A percentile compares a stretch with the other conserved stretches of the same genome.
These are phyloP conservation scores for Geranium rotundifolium DNA, from an alignment of 345 rosid genomes.

Conservation along the genomic window DNA sequence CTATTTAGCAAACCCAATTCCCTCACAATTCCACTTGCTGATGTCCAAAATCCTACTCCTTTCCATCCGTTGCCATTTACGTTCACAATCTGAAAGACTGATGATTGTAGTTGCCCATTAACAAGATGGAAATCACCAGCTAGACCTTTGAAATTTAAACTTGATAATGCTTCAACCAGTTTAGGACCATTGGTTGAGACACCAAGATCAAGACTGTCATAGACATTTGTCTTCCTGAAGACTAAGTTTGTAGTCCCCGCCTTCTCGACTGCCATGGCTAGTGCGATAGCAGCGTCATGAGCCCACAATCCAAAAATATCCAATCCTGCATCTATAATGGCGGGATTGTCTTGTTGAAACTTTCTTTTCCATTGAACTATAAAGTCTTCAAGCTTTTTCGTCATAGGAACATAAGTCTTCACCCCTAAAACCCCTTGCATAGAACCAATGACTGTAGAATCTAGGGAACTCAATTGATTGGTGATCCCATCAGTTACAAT, in stretches of 20 bases:
- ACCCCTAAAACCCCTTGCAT: constrained; percentile 24
- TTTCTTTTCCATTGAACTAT: constrained; percentile 21
- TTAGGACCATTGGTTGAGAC: constrained; percentile 1
- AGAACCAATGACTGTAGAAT: not conserved
- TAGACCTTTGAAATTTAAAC: constrained; percentile 18
- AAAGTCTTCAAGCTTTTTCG: constrained; percentile 23
- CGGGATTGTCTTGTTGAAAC: too few species aligned
- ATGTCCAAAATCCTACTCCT: not conserved
- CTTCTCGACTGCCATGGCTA: constrained; percentile 18
- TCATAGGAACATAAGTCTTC: constrained; percentile 4
- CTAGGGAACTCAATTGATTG: constrained; percentile 2
- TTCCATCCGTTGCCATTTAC: constrained; percentile 7
- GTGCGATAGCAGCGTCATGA: too few species aligned
- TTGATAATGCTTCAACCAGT: constrained; percentile 10
- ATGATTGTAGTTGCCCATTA: constrained; percentile 11
- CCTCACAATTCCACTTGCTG: not conserved
- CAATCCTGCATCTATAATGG: too few species aligned
- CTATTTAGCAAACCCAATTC: not conserved
- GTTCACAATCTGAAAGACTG: constrained; percentile 25
- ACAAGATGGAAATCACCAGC: constrained; percentile 17
- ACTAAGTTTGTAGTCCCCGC: not conserved
- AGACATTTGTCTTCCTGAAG: not conserved
- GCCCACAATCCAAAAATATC: too few species aligned
- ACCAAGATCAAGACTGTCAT: not conserved
- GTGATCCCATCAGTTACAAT: not conserved